These are phyloP conservation scores for Mariannaea sp. DNA, from an alignment of 2,329 filamentous ascomycete species.

Conservation along the genomic window DNA sequence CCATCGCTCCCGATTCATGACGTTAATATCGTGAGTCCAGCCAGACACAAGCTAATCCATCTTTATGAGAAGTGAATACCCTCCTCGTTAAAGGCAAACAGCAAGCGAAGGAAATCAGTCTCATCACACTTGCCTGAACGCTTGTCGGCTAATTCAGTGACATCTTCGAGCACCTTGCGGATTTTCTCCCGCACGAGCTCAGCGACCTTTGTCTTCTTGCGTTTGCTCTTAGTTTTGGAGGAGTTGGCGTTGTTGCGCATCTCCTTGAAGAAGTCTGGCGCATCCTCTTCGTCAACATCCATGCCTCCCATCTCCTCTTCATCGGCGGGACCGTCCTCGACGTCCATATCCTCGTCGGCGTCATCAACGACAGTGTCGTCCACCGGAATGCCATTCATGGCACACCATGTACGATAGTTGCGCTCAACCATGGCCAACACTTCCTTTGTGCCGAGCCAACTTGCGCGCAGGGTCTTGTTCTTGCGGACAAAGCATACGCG, in stretches of 20 bases:
- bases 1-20: constrained; percentile 14
- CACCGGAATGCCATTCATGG: constrained; percentile 78
- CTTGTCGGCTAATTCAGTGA: constrained; percentile 80
- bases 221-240: constrained; percentile 67
- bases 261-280: constrained; percentile 85
- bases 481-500: constrained; percentile 74
- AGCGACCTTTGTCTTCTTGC: constrained; percentile 78
- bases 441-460: constrained; percentile 79
- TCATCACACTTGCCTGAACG: constrained; percentile 87
- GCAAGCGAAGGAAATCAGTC: constrained; percentile 83
- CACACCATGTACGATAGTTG: constrained; percentile 91
- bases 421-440: constrained; percentile 80
- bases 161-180: constrained; percentile 78
- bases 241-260: constrained; percentile 48
- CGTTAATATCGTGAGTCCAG: constrained; percentile 1
- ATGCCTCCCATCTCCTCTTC: constrained; percentile 55
- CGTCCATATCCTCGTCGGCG: constrained; percentile 46
- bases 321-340: constrained; percentile 48
- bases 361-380: constrained; percentile 67
- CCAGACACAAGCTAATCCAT: not conserved
- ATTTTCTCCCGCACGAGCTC: constrained; percentile 88
- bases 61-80: constrained; percentile 85
- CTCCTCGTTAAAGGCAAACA: constrained; percentile 85
- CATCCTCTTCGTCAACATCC: constrained; percentile 67
- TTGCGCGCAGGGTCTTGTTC: constrained; percentile 86